These are phyloP conservation scores for Lecanicillium sp. DNA, from an alignment of 2,329 filamentous ascomycete species.

Conservation along the genomic window DNA sequence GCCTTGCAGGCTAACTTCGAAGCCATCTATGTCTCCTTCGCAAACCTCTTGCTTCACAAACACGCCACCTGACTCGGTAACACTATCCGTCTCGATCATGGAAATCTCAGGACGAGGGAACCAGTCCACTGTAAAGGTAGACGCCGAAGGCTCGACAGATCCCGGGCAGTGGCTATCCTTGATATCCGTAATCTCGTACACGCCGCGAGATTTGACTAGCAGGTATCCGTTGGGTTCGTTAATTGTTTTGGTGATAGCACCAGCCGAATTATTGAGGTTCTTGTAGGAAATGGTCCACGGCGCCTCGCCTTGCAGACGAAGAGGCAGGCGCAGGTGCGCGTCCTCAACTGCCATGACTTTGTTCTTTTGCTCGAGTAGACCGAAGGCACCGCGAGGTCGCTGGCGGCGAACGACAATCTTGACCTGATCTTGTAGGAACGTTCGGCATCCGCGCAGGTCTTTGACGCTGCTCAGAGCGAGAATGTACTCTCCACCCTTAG, in stretches of 20 bases:
- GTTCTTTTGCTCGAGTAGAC: conserved; percentile 74
- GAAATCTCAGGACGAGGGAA: conserved; percentile 71
- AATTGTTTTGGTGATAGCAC: conserved; percentile 43
- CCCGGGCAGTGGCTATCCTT: conserved; percentile 78
- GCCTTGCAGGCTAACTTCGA: conserved; percentile 74
- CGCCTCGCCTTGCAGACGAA: conserved; percentile 77
- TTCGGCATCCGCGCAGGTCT: conserved; percentile 81
- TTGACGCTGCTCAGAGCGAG: conserved; percentile 80
- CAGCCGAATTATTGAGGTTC: conserved; percentile 52
- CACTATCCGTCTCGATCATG: conserved; percentile 58
- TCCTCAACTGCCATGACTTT: conserved; percentile 71
- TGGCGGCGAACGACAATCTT: conserved; percentile 85
- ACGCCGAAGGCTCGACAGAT: conserved; percentile 65
- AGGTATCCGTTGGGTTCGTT: conserved; percentile 61
- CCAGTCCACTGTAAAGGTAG: conserved; percentile 76
- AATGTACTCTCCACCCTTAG: conserved; percentile 83
- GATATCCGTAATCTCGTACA: conserved; percentile 74
- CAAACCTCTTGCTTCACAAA: conserved; percentile 79
- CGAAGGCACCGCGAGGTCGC: conserved; percentile 80
- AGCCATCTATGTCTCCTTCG: conserved; percentile 86
- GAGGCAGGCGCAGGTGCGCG: conserved; percentile 65
- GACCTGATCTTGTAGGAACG: conserved; percentile 74
- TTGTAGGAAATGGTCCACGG: conserved; percentile 79
- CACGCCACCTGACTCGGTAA: conserved; percentile 46
- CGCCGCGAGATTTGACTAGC: conserved; percentile 59